Conservation (phyloP, 176 grass and related monocot genomes). For the Alopecurus myosuroides region DNA sequence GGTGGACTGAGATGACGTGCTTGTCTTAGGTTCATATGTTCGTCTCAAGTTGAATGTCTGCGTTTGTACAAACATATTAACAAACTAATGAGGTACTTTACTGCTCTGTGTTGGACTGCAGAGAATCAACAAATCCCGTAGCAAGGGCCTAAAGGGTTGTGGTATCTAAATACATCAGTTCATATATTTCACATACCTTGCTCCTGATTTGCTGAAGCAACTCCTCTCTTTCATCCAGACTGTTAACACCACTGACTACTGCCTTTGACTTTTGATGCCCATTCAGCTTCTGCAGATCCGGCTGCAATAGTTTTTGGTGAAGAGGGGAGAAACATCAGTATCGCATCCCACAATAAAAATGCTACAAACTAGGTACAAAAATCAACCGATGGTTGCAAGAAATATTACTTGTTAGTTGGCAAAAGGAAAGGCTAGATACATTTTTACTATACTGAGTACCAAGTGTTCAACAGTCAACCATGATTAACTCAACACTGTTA, state of each 20-base stretch:
- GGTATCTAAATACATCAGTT: neutral
- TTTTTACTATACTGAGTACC: neutral
- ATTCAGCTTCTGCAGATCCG: slow-evolving; percentile 60
- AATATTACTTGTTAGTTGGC: neutral
- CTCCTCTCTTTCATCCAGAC: slow-evolving; percentile 67
- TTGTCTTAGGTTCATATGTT: slow-evolving; percentile 55
- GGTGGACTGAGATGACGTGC: slow-evolving; percentile 38
- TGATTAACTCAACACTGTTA: neutral
- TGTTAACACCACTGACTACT: slow-evolving; percentile 34
- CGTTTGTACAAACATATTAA: slow-evolving; percentile 36
- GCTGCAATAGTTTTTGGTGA: slow-evolving; percentile 34
- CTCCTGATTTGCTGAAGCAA: slow-evolving; percentile 95
- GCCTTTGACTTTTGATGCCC: slow-evolving; percentile 53
- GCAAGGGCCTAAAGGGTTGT: neutral
- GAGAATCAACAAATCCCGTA: slow-evolving; percentile 7
- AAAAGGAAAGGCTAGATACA: slow-evolving; percentile 2
- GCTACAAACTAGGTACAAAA: slow-evolving; percentile 26
- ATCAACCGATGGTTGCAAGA: neutral
- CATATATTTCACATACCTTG: slow-evolving; percentile 62
- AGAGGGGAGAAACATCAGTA: slow-evolving; percentile 21
- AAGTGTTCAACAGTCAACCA: neutral
- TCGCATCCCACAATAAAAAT: neutral
- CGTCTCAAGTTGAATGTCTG: slow-evolving; percentile 91
- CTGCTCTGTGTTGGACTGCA: neutral
- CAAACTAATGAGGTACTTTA: neutral